Percentiles rank a stretch among this genome's conserved stretches.
Evolutionary conservation across 805 yeast genomes (phyloP).

Genomic region (Ascoidea rubescens): DNA sequence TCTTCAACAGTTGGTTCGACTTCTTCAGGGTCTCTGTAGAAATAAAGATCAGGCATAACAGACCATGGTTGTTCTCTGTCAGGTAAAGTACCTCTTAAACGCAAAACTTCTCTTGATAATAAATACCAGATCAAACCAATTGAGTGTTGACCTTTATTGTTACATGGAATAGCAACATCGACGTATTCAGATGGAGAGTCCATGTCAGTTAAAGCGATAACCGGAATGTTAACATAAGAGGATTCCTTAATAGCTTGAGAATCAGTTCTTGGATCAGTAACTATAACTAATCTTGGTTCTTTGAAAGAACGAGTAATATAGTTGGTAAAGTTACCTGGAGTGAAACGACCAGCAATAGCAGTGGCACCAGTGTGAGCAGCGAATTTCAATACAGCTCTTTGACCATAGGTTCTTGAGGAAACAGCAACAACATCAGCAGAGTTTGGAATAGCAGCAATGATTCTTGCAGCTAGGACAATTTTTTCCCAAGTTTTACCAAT

Average conservation of each 20-base stretch:
- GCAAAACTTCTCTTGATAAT: conserved; percentile 96
- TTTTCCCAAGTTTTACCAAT: conserved; percentile 99
- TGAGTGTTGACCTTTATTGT: conserved; percentile 99
- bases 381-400: conserved; percentile 98
- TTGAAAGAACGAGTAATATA: conserved; percentile 99
- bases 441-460: conserved; percentile 98
- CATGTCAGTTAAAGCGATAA: conserved; percentile 95
- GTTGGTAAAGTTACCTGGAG: conserved; percentile 99
- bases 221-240: conserved; percentile 99
- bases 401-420: conserved; percentile 98
- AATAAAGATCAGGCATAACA: conserved; percentile 99
- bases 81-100: conserved; percentile 95
- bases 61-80: conserved; percentile 97
- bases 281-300: conserved; percentile 99
- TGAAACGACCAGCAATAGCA: conserved; percentile 99
- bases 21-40: conserved; percentile 99
- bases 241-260: conserved; percentile 99
- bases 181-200: conserved; percentile 99
- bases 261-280: conserved; percentile 99
- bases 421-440: conserved; percentile 97
- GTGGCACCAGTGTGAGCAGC: conserved; percentile 99
- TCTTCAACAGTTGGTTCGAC: conserved; percentile 66
- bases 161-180: conserved; percentile 99
- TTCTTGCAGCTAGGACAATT: conserved; percentile 98
- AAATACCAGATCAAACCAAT: conserved; percentile 99